Base-by-base conservation (phyloP, 2,329 filamentous ascomycete species). In the Diaporthe eres region DNA sequence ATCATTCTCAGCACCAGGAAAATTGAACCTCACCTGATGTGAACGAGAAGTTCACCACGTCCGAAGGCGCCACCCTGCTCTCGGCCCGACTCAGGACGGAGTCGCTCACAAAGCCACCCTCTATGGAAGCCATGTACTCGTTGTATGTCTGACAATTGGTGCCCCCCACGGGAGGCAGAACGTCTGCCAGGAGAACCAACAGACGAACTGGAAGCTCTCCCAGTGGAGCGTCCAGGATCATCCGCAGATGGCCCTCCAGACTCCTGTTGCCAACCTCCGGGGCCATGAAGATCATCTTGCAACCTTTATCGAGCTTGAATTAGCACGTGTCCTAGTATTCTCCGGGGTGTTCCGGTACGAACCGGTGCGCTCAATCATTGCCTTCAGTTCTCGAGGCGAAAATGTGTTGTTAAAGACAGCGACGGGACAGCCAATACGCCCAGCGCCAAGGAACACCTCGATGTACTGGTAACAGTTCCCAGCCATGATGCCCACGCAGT, bases 401-500 rank as follows among this genome's bases (percentile, higher is more conserved):
- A 65, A 65, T 49, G 61, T 65, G 6, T 65, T 65, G 61, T 65
- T 65, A 13, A 65, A 65, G 15, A 65, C 61, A 15, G 61, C 61
- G 17, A 65, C 42, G 17, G 61, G 61, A 47, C 61, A 65, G 42
- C 61, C 61, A 5, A 65, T 65, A 15, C 61, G 61, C 61, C 61
- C 61, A 19, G 61, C 61, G 1, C 61, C 61, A 19, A 65, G 61
- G 25, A 65, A 65, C 2, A 65, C 22, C 61, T 65, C 61, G 9
- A 65, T 22, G 19, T 65, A 65, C 28, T 65, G 37, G 25, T 65
- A 65, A 22, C 61, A 65, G 12, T 65, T 65, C 61, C 61, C 61
- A 65, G 61, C 61, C 61, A 65, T 65, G 42, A 65, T 65, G 42
- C 61, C 61, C 61, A 65, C 61, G n/a, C 61, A 65, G 61, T 65